phyloP scores from a whole-genome alignment of 2,329 filamentous ascomycete genomes.

The Fusarium sulawesiense region DNA sequence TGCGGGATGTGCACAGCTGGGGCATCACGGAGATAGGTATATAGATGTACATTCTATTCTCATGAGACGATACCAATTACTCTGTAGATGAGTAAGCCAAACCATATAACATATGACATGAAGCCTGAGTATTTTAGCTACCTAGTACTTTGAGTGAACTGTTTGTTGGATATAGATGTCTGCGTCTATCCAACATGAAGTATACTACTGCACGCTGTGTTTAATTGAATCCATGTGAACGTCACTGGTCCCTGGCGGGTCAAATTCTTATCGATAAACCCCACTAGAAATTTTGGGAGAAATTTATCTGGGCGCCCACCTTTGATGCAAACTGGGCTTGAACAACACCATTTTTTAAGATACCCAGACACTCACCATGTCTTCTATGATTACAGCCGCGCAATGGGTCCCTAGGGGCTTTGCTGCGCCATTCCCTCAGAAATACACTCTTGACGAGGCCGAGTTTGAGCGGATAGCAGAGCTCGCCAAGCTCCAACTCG shows the following conservation, averaged over 20 bases:
- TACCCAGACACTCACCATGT: constrained; percentile 59
- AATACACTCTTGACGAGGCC: constrained; percentile 79
- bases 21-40: not conserved
- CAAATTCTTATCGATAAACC: constrained; percentile 55
- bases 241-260: constrained; percentile 9
- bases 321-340: constrained; percentile 26
- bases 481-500: constrained; percentile 81
- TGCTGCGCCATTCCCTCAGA: constrained; percentile 78
- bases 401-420: constrained; percentile 82
- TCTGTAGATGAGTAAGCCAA: not conserved
- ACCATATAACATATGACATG: not conserved
- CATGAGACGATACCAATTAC: not conserved
- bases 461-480: constrained; percentile 81
- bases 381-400: constrained; percentile 78
- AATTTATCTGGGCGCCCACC: constrained; percentile 44
- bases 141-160: not conserved
- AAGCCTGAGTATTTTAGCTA: not conserved
- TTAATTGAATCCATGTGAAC: not conserved
- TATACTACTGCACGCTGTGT: not conserved
- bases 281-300: constrained; percentile 52
- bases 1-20: too few relatives aligned
- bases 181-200: not conserved
- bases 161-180: not conserved
- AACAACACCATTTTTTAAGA: constrained; percentile 37
- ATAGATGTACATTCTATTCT: not conserved